Evolutionary conservation across 2,329 filamentous ascomycete genomes (phyloP).

Genomic region (Trichoderma sp.): DNA sequence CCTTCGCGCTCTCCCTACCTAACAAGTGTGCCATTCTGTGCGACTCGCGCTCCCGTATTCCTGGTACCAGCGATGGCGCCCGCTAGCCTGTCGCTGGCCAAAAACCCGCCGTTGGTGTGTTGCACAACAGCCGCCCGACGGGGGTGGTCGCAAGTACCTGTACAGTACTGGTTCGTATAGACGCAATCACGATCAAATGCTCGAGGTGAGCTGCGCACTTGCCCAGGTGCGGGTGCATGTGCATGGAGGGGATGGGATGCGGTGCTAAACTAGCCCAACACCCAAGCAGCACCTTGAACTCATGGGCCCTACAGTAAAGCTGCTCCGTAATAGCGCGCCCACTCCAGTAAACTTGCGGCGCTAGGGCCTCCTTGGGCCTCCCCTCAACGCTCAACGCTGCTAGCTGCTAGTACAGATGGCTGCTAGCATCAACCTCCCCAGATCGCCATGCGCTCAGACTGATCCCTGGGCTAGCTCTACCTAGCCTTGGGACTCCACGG

Average conservation of each 20-base stretch:
- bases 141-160: neutral
- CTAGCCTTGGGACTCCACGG: neutral
- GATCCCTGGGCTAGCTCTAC: too few species aligned
- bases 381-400: neutral
- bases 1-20: neutral
- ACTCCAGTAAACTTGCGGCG: neutral
- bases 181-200: neutral
- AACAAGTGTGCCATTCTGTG: neutral
- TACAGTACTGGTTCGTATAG: neutral
- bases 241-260: neutral
- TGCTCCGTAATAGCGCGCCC: neutral
- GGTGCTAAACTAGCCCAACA: neutral
- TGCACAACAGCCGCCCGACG: slow-evolving; percentile 14
- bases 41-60: neutral
- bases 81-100: neutral
- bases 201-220: neutral
- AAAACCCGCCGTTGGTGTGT: slow-evolving; percentile 19
- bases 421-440: slow-evolving; percentile 7
- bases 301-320: neutral
- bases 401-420: neutral
- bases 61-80: slow-evolving; percentile 16
- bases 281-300: neutral
- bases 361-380: neutral
- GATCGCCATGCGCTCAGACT: slow-evolving; percentile 5
- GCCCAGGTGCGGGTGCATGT: neutral